These are phyloP conservation scores for Naganishia sp. DNA, from an alignment of 1,284 basidiomycete species.

Conservation along the genomic window DNA sequence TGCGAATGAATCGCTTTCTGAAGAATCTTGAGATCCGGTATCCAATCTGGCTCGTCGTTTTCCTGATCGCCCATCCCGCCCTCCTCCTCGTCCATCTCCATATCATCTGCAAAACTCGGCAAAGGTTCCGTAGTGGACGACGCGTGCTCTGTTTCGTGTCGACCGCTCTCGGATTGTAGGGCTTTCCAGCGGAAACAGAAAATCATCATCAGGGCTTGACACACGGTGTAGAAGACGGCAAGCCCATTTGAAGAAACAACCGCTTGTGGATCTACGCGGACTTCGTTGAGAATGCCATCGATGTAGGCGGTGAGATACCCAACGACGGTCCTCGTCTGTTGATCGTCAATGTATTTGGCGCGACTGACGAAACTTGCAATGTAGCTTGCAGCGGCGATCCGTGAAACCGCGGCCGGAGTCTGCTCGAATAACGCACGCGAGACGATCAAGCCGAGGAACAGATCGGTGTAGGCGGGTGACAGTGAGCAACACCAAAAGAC, in stretches of 20 bases:
- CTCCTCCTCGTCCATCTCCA: conserved; percentile 43
- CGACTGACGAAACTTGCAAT: conserved; percentile 90
- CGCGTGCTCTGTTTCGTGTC: background rate
- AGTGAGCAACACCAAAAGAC: conserved; percentile 94
- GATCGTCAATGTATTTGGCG: conserved; percentile 79
- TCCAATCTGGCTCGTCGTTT: conserved; percentile 68
- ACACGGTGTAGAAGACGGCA: conserved; percentile 86
- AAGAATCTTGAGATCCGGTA: conserved; percentile 74
- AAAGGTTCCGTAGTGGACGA: conserved; percentile 45
- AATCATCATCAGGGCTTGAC: conserved; percentile 91
- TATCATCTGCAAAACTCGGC: conserved; percentile 61
- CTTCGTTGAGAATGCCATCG: conserved; percentile 70
- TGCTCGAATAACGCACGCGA: conserved; percentile 75
- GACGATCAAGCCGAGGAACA: conserved; percentile 90
- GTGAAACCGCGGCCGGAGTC: conserved; percentile 67
- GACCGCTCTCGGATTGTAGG: conserved; percentile 34
- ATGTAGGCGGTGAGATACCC: conserved; percentile 82
- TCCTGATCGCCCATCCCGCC: conserved; percentile 36
- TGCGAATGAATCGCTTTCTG: conserved; percentile 79
- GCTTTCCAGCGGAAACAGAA: conserved; percentile 95
- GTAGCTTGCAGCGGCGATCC: conserved; percentile 87
- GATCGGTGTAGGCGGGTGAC: conserved; percentile 82
- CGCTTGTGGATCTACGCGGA: conserved; percentile 60
- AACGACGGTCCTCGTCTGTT: conserved; percentile 74
- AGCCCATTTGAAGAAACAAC: conserved; percentile 47